Conservation (phyloP, 129 eudicot species). For the Flaveria sonorensis region DNA sequence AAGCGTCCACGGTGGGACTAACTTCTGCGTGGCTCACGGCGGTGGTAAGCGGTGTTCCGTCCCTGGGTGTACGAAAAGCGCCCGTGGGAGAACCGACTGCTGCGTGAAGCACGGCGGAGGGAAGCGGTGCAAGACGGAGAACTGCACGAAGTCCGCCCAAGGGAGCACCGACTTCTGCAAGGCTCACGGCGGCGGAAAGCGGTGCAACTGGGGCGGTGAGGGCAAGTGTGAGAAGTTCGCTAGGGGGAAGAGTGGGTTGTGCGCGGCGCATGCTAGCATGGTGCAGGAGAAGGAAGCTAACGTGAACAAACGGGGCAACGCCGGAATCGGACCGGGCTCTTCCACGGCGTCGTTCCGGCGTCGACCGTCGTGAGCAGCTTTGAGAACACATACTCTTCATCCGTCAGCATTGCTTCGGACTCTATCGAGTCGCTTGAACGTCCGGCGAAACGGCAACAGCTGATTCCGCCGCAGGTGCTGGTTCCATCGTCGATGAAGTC, state of each 20-base stretch:
- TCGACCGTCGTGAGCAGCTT: slow-evolving; percentile 44
- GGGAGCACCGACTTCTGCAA: slow-evolving; percentile 97
- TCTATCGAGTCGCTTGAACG: slow-evolving; percentile 54
- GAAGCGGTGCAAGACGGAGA: slow-evolving; percentile 69
- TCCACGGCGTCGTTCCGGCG: slow-evolving; percentile 67
- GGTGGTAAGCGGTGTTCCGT: slow-evolving; percentile 90
- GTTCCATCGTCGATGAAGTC: slow-evolving; percentile 93
- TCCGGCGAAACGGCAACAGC: slow-evolving; percentile 58
- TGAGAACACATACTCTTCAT: slow-evolving; percentile 53
- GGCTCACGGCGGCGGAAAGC: slow-evolving; percentile 97
- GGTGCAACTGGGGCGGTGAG: slow-evolving; percentile 81
- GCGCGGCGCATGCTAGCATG: slow-evolving; percentile 82
- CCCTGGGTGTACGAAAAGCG: slow-evolving; percentile 86
- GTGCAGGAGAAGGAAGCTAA: slow-evolving; percentile 54
- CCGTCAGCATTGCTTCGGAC: slow-evolving; percentile 60
- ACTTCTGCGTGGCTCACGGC: slow-evolving; percentile 92
- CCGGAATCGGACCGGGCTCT: slow-evolving; percentile 74
- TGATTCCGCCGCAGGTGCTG: slow-evolving; percentile 88
- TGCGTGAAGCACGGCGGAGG: slow-evolving; percentile 96
- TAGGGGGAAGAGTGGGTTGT: slow-evolving; percentile 81
- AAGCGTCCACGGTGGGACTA: slow-evolving; percentile 96
- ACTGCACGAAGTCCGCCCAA: slow-evolving; percentile 88
- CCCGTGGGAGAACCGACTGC: slow-evolving; percentile 89
- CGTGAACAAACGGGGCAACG: slow-evolving; percentile 36
- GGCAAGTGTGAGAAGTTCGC: slow-evolving; percentile 96